phyloP scores from a whole-genome alignment of 257 asterid genomes.

The Rauvolfia tetraphylla region DNA sequence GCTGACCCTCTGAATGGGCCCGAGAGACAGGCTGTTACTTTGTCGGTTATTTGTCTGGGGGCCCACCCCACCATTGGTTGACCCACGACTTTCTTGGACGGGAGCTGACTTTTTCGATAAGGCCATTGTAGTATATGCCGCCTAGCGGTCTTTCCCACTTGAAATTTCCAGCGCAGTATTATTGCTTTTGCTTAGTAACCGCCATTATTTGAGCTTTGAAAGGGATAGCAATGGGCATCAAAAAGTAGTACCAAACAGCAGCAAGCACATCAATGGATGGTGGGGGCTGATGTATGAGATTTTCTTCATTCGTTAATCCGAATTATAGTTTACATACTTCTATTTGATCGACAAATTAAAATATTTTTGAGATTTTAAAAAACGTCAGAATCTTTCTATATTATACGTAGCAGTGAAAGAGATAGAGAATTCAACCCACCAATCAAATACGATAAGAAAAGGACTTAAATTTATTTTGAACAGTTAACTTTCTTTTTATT shows the following conservation, averaged over 20 bases:
- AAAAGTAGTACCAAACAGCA: neutral
- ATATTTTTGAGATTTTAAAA: no score
- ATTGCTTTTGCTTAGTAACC: neutral
- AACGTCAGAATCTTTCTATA: no score
- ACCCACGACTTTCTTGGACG: slow-evolving; percentile 30
- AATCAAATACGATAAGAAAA: no score
- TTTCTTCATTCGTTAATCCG: no score
- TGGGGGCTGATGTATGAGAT: no score
- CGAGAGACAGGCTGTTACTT: slow-evolving; percentile 21
- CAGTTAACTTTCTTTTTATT: no score
- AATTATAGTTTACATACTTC: no score
- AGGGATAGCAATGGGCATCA: neutral
- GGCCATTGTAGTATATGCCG: neutral
- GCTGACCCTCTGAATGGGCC: slow-evolving; percentile 30
- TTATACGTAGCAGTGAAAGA: no score
- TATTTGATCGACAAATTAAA: no score
- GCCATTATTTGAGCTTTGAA: slow-evolving; percentile 8
- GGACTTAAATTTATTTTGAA: no score
- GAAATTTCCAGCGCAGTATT: neutral
- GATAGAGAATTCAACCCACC: no score
- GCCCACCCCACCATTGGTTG: slow-evolving; percentile 31
- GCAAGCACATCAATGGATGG: no score
- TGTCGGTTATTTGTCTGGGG: slow-evolving; percentile 54
- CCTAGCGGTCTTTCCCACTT: slow-evolving; percentile 15
- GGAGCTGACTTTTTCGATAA: slow-evolving; percentile 24